Conservation (phyloP, 495 filamentous ascomycete species). For the Penicillium subrubescens region DNA sequence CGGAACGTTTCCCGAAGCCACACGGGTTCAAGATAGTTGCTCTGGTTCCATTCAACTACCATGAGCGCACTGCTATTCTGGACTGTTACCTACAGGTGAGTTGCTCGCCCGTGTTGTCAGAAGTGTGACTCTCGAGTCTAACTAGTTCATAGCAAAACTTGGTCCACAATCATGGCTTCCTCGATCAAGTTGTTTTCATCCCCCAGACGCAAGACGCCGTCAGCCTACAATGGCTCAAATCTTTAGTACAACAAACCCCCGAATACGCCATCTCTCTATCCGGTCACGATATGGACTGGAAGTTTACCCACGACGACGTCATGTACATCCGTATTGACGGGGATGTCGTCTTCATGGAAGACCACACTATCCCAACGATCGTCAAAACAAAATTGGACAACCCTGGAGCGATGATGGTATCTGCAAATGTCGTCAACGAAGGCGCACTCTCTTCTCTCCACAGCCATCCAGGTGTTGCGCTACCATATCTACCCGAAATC, state of each 20-base stretch:
- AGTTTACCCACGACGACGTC: slow-evolving; percentile 24
- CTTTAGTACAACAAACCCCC: slow-evolving; percentile 26
- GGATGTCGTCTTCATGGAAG: slow-evolving; percentile 56
- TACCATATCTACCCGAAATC: slow-evolving; percentile 44
- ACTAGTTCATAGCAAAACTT: slow-evolving; percentile 47
- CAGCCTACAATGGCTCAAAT: slow-evolving; percentile 49
- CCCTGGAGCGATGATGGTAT: slow-evolving; percentile 49
- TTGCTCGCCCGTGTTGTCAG: too few relatives aligned
- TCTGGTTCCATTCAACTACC: slow-evolving; percentile 51
- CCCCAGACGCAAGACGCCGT: slow-evolving; percentile 48
- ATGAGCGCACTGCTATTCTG: slow-evolving; percentile 49
- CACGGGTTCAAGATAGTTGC: slow-evolving; percentile 47
- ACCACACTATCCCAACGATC: slow-evolving; percentile 53
- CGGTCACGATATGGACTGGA: slow-evolving; percentile 23
- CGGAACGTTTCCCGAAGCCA: slow-evolving; percentile 43
- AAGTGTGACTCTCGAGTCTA: not conserved
- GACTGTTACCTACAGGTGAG: slow-evolving; percentile 55
- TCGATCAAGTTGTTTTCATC: slow-evolving; percentile 57
- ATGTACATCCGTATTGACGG: slow-evolving; percentile 61
- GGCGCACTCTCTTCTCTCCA: slow-evolving; percentile 38
- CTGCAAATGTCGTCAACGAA: slow-evolving; percentile 56
- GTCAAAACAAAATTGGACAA: slow-evolving; percentile 54
- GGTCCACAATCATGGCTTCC: slow-evolving; percentile 50
- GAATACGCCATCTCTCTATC: slow-evolving; percentile 31
- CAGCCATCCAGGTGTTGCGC: slow-evolving; percentile 34